These are phyloP conservation scores for Arachis stenosperma DNA, from an alignment of 306 rosid species.

Conservation along the genomic window DNA sequence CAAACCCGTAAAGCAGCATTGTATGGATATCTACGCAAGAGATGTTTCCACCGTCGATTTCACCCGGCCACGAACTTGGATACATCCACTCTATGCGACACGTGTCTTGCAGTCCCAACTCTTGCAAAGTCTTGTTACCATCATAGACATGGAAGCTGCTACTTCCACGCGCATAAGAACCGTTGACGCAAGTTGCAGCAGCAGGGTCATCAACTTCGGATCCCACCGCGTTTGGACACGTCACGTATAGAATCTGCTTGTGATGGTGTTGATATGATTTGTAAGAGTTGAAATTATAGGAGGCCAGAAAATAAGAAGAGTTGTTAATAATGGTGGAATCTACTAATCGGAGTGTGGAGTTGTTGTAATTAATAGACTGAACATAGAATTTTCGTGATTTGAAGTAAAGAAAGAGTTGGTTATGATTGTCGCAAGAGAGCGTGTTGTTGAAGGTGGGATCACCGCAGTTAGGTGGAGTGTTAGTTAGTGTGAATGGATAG, in stretches of 20 bases:
- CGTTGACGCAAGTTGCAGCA: constrained; percentile 3
- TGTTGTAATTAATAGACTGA: constrained; percentile 33
- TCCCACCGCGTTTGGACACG: background rate
- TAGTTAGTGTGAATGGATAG: constrained; percentile 31
- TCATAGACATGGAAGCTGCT: background rate
- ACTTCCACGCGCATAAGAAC: background rate
- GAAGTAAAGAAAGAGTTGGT: background rate
- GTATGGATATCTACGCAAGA: background rate
- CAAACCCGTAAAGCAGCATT: constrained; percentile 15
- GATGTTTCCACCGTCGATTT: background rate
- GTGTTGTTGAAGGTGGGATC: background rate
- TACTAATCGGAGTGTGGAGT: constrained; percentile 40
- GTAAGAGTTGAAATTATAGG: background rate
- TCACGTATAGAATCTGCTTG: background rate
- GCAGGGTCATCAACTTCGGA: background rate
- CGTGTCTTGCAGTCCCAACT: constrained; percentile 10
- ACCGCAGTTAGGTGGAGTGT: constrained; percentile 12
- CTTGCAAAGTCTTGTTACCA: background rate
- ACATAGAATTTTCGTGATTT: constrained; percentile 12
- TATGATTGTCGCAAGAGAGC: constrained; percentile 7
- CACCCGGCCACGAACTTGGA: constrained; percentile 15
- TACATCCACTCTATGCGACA: constrained; percentile 12
- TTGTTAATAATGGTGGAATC: constrained; percentile 26
- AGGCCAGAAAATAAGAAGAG: background rate
- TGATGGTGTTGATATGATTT: background rate